Evolutionary conservation across 139 green algal genomes (phyloP), one percentile per base, ranked within the genome.

Genomic region (Auxenochlorella pyrenoidosa): DNA sequence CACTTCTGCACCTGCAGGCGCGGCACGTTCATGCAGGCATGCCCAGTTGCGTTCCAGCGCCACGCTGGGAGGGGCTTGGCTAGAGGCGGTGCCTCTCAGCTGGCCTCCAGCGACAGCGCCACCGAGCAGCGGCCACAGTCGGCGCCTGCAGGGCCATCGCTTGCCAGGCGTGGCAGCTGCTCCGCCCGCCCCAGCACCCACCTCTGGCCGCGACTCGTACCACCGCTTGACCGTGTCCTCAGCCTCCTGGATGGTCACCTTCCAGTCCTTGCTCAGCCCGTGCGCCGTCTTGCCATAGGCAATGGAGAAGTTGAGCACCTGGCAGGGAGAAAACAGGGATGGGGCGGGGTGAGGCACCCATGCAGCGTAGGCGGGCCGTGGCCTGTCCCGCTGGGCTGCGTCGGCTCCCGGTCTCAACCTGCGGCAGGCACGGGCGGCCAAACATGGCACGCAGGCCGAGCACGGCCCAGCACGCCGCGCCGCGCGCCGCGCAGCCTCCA

Each of bases 241-340:
- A 32, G 97, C 97, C 91, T 99, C 97, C 28, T 96, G 78, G 51
- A 97, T 68, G 21, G 72, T 89, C 28, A 95, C 94, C n/a, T 94
- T 94, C 85, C 94, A 99, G 92, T 99, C 97, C 75, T 96, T 97
- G 47, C 92, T 90, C 70, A 99, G 93, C 15, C 97, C 97, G 89
- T 98, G 95, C n/a, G 95, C 95, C 0, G 97, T 99, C 93, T 99
- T 99, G 88, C 97, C 97, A 84, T 99, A 99, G 16, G 97, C 97
- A 81, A 99, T 99, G 75, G 92, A 97, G 90, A 99, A 99, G 94
- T 99, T 99, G 59, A 99, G 94, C 59, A 98, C 92, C 91, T 95
- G 89, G 8, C 43, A 0, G 2, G 44, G 30, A 47, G 32, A n/a
- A 34, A 32, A 6, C 24, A 30, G 72, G 24, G 12, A 13, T 8